Conservation (phyloP, 2,329 filamentous ascomycete genomes). For the Pseudophaeomoniella oleicola region DNA sequence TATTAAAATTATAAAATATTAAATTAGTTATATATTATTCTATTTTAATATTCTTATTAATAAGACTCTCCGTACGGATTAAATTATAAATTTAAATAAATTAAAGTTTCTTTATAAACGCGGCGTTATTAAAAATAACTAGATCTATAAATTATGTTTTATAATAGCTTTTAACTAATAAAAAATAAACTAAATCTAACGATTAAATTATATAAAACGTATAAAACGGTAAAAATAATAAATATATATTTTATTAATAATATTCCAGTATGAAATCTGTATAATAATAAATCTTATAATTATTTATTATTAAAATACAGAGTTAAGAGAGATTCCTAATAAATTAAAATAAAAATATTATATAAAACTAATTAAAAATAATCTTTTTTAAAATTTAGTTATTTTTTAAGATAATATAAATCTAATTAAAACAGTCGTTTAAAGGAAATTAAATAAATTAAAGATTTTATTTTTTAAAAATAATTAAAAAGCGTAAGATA, state of each 20-base stretch:
- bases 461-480: slow-evolving; percentile 11
- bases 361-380: slow-evolving; percentile 7
- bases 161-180: slow-evolving; percentile 5
- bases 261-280: slow-evolving; percentile 9
- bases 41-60: background rate
- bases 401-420: slow-evolving; percentile 9
- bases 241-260: slow-evolving; percentile 7
- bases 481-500: slow-evolving; percentile 7
- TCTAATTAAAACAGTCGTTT: slow-evolving; percentile 5
- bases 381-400: slow-evolving; percentile 11
- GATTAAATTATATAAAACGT: slow-evolving; percentile 12
- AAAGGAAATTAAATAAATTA: slow-evolving; percentile 9
- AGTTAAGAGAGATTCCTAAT: background rate
- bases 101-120: background rate
- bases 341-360: slow-evolving; percentile 9
- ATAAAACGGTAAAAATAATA: slow-evolving; percentile 11
- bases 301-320: slow-evolving; percentile 8
- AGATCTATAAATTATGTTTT: background rate
- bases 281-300: slow-evolving; percentile 8
- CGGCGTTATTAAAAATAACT: background rate
- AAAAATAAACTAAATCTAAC: slow-evolving; percentile 10
- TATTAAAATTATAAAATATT: background rate
- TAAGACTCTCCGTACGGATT: background rate
- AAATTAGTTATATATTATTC: background rate
- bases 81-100: background rate